Base-by-base conservation (phyloP, 2,329 filamentous ascomycete species). In the Colletotrichum sansevieriae region DNA sequence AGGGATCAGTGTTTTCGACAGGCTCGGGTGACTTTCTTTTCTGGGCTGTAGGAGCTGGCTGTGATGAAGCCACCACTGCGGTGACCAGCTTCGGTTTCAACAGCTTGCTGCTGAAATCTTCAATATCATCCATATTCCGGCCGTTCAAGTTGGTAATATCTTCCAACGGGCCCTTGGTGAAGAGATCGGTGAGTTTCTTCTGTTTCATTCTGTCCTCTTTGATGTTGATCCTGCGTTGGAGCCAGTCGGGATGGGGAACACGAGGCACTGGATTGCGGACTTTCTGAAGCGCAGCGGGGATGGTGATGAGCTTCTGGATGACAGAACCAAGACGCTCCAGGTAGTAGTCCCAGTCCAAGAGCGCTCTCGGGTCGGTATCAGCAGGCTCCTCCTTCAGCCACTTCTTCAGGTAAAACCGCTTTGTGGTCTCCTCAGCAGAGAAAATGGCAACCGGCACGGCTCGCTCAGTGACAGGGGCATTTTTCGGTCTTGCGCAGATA, bases 151-250 rank as follows among this genome's bases (percentile, higher is more conserved):
- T 81, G 76, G 88, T 85, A 82, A 93, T 91, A 72, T 95, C 92
- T 12, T 89, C 88, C 25, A 97, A 79, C 0, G 93, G 92, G 52
- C 85, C 89, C 77, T 91, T 92, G 75, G 77, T 85, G 76, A 99
- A 97, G 74, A 97, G 84, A 75, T 98, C 96, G 0, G 95, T 99
- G 84, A 99, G 92, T 82, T 99, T 99, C 83, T 95, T 97, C 82
- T 99, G 96, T 83, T 99, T 97, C 85, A 98, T 91, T 77, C 92
- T 95, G 81, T 99, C 96, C 65, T 99, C 96, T 79, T 98, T 98
- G 78, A 92, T 91, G 73, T 96, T 93, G 79, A 99, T 98, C 61
- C 95, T 88, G 68, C 94, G 90, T 75, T 98, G 94, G 39, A 99
- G 87, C 96, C 96, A 99, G 63, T 99, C 97, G 0, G 96, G 96